These are phyloP conservation scores for Santalum album DNA, from an alignment of 164 flowering plant genomes.

Conservation along the genomic window DNA sequence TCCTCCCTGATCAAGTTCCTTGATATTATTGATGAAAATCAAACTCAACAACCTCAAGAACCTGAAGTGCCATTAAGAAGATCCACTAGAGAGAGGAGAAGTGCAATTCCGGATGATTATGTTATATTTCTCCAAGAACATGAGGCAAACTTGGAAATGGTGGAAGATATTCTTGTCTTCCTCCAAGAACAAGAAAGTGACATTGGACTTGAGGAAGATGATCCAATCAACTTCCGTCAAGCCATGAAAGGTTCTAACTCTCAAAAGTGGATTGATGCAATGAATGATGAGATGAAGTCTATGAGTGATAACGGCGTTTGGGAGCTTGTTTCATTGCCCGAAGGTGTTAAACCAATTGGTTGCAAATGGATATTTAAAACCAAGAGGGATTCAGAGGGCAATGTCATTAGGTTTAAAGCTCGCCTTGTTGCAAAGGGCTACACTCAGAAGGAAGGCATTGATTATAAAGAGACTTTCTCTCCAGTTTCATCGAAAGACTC, in stretches of 20 bases:
- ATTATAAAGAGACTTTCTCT: conserved; percentile 2
- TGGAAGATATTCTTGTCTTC: too few relatives aligned
- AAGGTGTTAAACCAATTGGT: background rate
- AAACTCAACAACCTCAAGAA: background rate
- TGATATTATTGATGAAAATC: background rate
- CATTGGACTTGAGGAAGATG: background rate
- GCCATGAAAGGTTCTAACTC: background rate
- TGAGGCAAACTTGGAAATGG: too few relatives aligned
- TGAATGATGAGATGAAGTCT: conserved; percentile 2
- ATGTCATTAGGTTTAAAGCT: background rate
- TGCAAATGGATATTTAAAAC: background rate
- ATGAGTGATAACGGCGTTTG: background rate
- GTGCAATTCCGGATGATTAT: background rate
- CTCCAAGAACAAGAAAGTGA: too few relatives aligned
- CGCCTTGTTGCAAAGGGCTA: background rate
- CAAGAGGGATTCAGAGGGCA: background rate
- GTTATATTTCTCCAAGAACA: background rate
- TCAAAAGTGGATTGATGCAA: conserved; percentile 1
- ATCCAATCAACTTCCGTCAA: background rate
- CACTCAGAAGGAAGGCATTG: background rate
- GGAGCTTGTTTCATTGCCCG: background rate
- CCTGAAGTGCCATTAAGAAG: background rate
- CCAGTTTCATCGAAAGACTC: background rate
- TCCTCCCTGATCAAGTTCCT: background rate
- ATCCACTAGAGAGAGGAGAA: conserved; percentile 1